These are phyloP conservation scores for Centella asiatica DNA, from an alignment of 129 eudicot species.

Conservation along the genomic window DNA sequence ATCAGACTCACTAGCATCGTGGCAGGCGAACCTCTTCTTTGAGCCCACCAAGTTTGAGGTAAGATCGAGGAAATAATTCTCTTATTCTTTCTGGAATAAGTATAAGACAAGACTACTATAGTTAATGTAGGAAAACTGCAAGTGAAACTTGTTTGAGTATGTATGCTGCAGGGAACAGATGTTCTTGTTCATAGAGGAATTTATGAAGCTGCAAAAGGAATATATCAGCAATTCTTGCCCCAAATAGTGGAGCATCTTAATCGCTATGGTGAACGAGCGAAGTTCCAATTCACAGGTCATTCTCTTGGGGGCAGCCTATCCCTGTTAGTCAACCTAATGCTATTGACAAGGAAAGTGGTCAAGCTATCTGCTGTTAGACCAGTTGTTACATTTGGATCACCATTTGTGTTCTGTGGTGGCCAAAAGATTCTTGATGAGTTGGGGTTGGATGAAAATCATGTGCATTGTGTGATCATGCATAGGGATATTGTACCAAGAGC, in stretches of 20 bases:
- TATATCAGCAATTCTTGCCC: slow-evolving; percentile 72
- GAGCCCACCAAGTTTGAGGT: slow-evolving; percentile 83
- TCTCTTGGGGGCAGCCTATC: slow-evolving; percentile 89
- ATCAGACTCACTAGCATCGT: slow-evolving; percentile 69
- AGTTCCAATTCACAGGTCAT: slow-evolving; percentile 78
- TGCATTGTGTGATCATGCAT: slow-evolving; percentile 77
- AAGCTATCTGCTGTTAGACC: slow-evolving; percentile 59
- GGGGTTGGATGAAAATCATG: slow-evolving; percentile 59
- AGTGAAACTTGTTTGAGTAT: background rate
- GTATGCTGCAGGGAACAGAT: slow-evolving; percentile 44
- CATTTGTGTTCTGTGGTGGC: slow-evolving; percentile 74
- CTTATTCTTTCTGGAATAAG: background rate
- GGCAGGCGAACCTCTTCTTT: slow-evolving; percentile 90
- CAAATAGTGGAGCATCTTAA: slow-evolving; percentile 49
- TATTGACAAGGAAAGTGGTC: slow-evolving; percentile 50
- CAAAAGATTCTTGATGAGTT: slow-evolving; percentile 52
- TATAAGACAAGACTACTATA: background rate
- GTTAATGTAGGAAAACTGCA: background rate
- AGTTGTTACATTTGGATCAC: slow-evolving; percentile 78
- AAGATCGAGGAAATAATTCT: slow-evolving; percentile 9
- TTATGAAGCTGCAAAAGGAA: slow-evolving; percentile 86
- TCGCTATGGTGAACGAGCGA: slow-evolving; percentile 58
- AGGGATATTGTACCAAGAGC: slow-evolving; percentile 91
- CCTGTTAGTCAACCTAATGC: slow-evolving; percentile 62
- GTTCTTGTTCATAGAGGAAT: slow-evolving; percentile 79